phyloP scores from a whole-genome alignment of 441 rosid genomes.

The Populus hybrid region DNA sequence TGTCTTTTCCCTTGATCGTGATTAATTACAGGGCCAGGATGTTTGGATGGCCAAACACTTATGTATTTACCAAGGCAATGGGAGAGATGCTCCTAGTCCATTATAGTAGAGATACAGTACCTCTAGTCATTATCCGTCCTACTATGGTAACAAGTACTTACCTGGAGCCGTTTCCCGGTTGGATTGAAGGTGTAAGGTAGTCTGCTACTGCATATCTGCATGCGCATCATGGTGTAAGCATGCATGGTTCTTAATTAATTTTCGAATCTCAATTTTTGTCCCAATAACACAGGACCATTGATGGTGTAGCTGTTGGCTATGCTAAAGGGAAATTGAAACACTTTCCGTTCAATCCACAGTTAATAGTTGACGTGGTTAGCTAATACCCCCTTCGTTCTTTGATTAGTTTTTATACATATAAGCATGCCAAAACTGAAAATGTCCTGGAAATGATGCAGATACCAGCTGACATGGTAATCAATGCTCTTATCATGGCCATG shows the following conservation, averaged over 20 bases:
- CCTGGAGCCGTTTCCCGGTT: conserved; percentile 62
- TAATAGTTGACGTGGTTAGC: conserved; percentile 54
- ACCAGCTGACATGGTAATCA: conserved; percentile 92
- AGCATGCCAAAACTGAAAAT: background rate
- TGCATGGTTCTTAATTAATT: background rate
- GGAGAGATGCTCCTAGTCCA: conserved; percentile 30
- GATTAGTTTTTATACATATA: background rate
- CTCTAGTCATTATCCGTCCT: conserved; percentile 39
- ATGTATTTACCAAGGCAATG: conserved; percentile 7
- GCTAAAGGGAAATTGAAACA: conserved; percentile 58
- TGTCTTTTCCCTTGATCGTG: background rate
- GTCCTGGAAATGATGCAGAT: conserved; percentile 18
- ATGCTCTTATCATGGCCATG: conserved; percentile 53
- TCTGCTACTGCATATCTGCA: background rate
- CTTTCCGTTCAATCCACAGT: conserved; percentile 43
- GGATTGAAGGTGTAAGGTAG: conserved; percentile 64
- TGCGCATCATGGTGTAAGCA: background rate
- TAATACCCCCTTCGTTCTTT: background rate
- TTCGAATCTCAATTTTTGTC: background rate
- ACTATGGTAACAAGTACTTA: conserved; percentile 53
- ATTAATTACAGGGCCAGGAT: conserved; percentile 31
- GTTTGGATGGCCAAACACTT: conserved; percentile 57
- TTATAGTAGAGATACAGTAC: conserved; percentile 18
- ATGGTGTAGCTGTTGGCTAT: conserved; percentile 53
- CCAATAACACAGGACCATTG: conserved; percentile 50